Evolutionary conservation across 1,284 basidiomycete species (phyloP).

Genomic region (Sporisorium exsertum): DNA sequence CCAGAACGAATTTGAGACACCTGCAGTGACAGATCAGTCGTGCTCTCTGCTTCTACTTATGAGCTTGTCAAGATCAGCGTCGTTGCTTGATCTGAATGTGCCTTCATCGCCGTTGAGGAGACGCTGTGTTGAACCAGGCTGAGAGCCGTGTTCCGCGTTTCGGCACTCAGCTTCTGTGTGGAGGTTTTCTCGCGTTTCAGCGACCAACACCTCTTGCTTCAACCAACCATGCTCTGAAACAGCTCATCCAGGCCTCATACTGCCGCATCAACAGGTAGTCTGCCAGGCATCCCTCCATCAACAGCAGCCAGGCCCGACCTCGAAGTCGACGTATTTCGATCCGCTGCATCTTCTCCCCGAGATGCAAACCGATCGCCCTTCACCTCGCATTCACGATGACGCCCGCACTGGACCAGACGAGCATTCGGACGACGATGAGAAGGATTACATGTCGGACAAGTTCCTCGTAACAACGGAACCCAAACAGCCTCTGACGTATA

Average conservation of each 20-base stretch:
- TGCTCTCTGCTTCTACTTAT: neutral
- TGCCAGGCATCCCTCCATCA: neutral
- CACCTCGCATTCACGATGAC: neutral
- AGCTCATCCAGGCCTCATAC: neutral
- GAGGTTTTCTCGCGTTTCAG: neutral
- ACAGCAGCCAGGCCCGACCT: neutral
- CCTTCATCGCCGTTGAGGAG: no score
- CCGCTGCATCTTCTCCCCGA: conserved; percentile 23
- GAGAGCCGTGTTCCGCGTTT: conserved; percentile 4
- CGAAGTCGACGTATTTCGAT: conserved; percentile 16
- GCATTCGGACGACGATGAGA: conserved; percentile 27
- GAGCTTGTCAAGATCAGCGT: neutral
- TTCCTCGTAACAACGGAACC: conserved; percentile 18
- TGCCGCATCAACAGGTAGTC: neutral
- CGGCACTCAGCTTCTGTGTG: neutral
- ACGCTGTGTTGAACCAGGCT: neutral
- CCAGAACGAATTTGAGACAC: neutral
- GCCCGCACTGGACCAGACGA: neutral
- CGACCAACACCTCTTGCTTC: neutral
- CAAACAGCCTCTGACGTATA: conserved; percentile 35
- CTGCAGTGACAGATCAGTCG: neutral
- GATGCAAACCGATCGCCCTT: conserved; percentile 16
- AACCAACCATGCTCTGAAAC: neutral
- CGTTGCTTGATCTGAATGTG: neutral
- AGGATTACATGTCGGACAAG: conserved; percentile 51